These are phyloP conservation scores for Herpetomonas tarakana DNA, from an alignment of 208 protist genomes.

Conservation along the genomic window DNA sequence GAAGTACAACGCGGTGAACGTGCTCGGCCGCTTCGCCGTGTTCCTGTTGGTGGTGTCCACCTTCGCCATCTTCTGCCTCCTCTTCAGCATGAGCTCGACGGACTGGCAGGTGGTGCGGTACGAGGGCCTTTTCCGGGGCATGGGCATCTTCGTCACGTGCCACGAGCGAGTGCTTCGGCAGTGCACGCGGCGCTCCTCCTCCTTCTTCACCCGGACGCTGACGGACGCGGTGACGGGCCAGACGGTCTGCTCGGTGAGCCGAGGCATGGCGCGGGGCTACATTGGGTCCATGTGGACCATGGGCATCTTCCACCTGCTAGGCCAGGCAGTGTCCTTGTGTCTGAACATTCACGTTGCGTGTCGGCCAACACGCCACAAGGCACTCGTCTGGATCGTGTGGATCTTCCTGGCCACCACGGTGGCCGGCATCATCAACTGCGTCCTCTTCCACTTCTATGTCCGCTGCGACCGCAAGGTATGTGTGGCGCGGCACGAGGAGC, in stretches of 20 bases:
- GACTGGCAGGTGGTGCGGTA: constrained; percentile 48
- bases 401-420: constrained; percentile 22
- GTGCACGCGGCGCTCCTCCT: constrained; percentile 26
- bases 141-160: constrained; percentile 65
- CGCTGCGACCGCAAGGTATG: constrained; percentile 44
- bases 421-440: constrained; percentile 34
- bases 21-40: constrained; percentile 47
- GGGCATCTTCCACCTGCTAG: constrained; percentile 38
- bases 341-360: constrained; percentile 24
- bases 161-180: constrained; percentile 15
- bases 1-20: constrained; percentile 75
- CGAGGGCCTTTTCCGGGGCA: constrained; percentile 16
- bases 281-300: constrained; percentile 49
- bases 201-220: constrained; percentile 21
- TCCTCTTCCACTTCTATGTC: constrained; percentile 57
- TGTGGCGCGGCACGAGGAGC: constrained; percentile 14
- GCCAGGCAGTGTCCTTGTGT: constrained; percentile 23
- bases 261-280: constrained; percentile 23
- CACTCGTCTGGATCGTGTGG: constrained; percentile 24
- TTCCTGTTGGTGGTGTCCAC: constrained; percentile 42
- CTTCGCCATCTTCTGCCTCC: constrained; percentile 42
- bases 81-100: constrained; percentile 43
- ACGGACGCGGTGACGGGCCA: constrained; percentile 24
- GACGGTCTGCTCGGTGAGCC: constrained; percentile 34
- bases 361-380: constrained; percentile 52